Evolutionary conservation across 495 filamentous ascomycete species (phyloP), one percentile per base, ranked within the genome.

Genomic region (Lindgomyces ingoldianus): DNA sequence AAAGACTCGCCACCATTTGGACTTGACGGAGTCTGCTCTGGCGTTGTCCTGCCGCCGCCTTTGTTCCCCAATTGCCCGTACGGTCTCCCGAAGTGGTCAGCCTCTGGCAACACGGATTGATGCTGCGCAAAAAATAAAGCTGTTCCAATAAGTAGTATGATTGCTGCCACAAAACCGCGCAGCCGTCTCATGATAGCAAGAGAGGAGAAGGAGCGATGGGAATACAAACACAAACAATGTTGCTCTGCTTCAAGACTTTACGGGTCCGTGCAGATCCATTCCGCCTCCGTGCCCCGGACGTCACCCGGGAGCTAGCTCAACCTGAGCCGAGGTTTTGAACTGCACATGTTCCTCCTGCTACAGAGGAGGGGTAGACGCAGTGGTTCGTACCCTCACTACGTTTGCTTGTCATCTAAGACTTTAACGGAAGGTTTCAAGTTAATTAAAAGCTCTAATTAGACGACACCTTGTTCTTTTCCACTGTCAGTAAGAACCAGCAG

Each of bases 41-140:
- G 22, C 42, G 4, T 4, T n/a, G 4, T 4, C 4, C n/a, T 46
- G 22, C 4, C 9, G 16, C 16, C 16, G 8, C 9, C 36, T 16
- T 8, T 41, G 36, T 41, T n/a, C n/a, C n/a, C n/a, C n/a, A n/a
- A n/a, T n/a, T n/a, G n/a, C n/a, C n/a, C n/a, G n/a, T n/a, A n/a
- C n/a, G n/a, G n/a, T n/a, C n/a, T n/a, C n/a, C 8, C 19, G 24
- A 52, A 52, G 19, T 22, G 49, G 29, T 27, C 11, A 9, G 49
- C 49, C 49, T 18, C 29, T 54, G 51, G 51, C 18, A 54, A 54
- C n/a, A 21, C 51, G 9, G 18, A 4, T 8, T 54, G 51, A 54
- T 54, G 51, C 6, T 54, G 51, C 29, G 29, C 25, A 39, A 54
- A 54, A 12, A 54, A 39, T 16, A 54, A 54, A 30, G 18, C 11